Evolutionary conservation across 305 asterid genomes (phyloP), one percentile per base, ranked within the genome.

Genomic region (Fraxinus baroniana): DNA sequence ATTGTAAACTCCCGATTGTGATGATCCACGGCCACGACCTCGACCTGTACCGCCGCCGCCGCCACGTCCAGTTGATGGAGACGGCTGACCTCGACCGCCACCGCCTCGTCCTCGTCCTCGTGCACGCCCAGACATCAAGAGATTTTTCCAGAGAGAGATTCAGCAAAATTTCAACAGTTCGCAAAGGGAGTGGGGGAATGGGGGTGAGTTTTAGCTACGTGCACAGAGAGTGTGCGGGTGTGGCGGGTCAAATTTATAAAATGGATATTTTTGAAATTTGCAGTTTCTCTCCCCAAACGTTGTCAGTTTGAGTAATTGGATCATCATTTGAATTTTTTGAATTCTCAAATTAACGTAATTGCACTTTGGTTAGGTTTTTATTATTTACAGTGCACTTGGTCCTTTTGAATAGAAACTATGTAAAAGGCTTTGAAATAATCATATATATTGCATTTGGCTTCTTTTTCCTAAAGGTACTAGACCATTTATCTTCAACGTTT

Each of bases 11-110:
- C 74, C 74, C 17, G 74, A 9, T 66, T 4, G 52, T 30, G 72
- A 62, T 44, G 72, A 15, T 17, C 88, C 88, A 33, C 86, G 84
- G n/a, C 89, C 88, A 1, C 76, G 72, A 15, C 83, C 87, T 12
- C 24, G 10, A 72, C 37, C 37, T 33, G 37, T 5, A 33, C 37
- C 7, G 7, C 79, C 37, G 37, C 79, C 30, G 70, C 28, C 30
- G 70, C 70, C 85, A 18, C 90, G 72, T 7, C 88, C 71, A 22
- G 32, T 62, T 62, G 71, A 62, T 15, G 71, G 71, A 26, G 71
- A 62, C n/a, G 71, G 32, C 71, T 62, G 71, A 18, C 32, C 32
- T 62, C 71, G 71, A 22, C 71, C 71, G 26, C 30, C 30, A 1
- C 28, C 30, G 71, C 30, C 22, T 64, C 73, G 73, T 64, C 30